phyloP scores from a whole-genome alignment of 192 early-diverging fungal species.

The Paraglomus occultum region DNA sequence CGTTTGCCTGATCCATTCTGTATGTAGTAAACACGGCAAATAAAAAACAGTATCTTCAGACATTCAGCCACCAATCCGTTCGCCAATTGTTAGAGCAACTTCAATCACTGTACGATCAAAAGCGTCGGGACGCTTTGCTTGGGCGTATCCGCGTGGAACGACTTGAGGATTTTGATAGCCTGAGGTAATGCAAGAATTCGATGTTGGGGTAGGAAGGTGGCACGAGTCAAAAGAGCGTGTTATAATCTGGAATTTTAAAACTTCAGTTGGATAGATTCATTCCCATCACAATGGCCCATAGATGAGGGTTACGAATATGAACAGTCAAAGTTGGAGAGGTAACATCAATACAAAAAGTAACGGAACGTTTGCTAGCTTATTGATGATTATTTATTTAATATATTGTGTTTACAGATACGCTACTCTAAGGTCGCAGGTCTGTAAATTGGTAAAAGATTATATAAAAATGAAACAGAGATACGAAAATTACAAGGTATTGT shows the following conservation, averaged over 20 bases:
- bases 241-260: not conserved
- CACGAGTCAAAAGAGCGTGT: not conserved
- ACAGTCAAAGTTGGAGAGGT: not conserved
- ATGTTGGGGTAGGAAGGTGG: not conserved
- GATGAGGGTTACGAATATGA: not conserved
- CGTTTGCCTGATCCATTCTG: not conserved
- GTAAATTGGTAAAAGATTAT: constrained; percentile 10
- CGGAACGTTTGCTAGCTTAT: not conserved
- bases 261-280: constrained; percentile 26
- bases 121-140: constrained; percentile 9
- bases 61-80: constrained; percentile 15
- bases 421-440: not conserved
- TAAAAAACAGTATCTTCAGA: constrained; percentile 14
- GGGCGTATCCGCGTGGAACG: constrained; percentile 12
- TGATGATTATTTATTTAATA: not conserved
- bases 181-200: not conserved
- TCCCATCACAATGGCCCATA: constrained; percentile 16
- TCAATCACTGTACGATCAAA: constrained; percentile 2
- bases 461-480: constrained; percentile 15
- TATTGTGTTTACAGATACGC: constrained; percentile 1
- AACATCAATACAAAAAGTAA: not conserved
- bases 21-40: constrained; percentile 4
- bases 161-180: not conserved
- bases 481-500: constrained; percentile 20
- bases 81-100: constrained; percentile 27